These are phyloP conservation scores for Podospora fimiseda DNA, from an alignment of 495 filamentous ascomycete species.

Conservation along the genomic window DNA sequence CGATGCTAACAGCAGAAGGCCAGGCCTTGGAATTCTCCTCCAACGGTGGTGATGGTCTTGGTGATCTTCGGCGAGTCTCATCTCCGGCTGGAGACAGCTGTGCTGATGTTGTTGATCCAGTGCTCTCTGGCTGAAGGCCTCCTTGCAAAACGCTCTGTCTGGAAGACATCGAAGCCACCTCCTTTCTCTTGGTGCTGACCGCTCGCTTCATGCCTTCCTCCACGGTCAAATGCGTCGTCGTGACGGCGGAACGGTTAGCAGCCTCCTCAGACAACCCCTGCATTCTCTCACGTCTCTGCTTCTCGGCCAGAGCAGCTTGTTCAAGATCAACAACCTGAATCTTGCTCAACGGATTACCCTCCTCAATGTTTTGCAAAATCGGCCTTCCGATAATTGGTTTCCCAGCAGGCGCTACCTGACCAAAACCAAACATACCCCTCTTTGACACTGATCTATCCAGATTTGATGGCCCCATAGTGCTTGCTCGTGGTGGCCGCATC, in stretches of 20 bases:
- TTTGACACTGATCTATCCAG: slow-evolving; percentile 23
- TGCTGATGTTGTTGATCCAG: slow-evolving; percentile 27
- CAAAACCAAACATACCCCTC: slow-evolving; percentile 23
- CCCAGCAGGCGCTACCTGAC: slow-evolving; percentile 25
- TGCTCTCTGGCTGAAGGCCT: slow-evolving; percentile 11
- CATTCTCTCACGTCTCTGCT: slow-evolving; percentile 37
- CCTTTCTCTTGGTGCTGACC: slow-evolving; percentile 38
- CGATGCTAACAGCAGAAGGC: slow-evolving; percentile 1
- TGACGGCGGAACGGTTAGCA: slow-evolving; percentile 34
- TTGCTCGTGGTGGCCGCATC: slow-evolving; percentile 13
- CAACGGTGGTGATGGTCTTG: slow-evolving; percentile 19
- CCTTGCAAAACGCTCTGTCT: slow-evolving; percentile 9
- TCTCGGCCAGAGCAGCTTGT: slow-evolving; percentile 42
- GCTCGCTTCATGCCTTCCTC: slow-evolving; percentile 31
- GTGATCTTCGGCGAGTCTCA: slow-evolving; percentile 37
- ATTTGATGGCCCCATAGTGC: too few relatives aligned
- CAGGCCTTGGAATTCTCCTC: not conserved
- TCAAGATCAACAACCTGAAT: slow-evolving; percentile 43
- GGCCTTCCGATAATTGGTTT: slow-evolving; percentile 46
- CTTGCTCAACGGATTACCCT: slow-evolving; percentile 35
- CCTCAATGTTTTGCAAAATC: slow-evolving; percentile 34
- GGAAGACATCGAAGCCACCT: slow-evolving; percentile 25
- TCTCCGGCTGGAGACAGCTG: slow-evolving; percentile 42
- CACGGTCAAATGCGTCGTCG: slow-evolving; percentile 21
- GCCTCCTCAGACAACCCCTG: slow-evolving; percentile 25